Conservation (phyloP, 352 stramenopile genomes). For the Blastocystis sp. region DNA sequence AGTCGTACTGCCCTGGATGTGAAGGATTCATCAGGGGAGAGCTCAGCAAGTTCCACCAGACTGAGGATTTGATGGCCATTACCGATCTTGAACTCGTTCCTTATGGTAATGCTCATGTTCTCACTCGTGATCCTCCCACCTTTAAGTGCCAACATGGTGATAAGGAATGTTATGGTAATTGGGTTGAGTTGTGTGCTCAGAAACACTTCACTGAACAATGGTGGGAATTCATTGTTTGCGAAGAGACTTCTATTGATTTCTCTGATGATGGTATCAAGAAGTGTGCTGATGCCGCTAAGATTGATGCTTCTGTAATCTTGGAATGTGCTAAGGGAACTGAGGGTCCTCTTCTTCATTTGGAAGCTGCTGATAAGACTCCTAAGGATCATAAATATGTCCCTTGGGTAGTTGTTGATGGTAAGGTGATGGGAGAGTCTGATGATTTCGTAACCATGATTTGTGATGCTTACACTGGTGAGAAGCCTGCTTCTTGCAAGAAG, state of each 20-base stretch:
- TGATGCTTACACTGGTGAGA: constrained; percentile 44
- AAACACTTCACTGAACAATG: constrained; percentile 26
- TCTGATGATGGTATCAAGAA: constrained; percentile 34
- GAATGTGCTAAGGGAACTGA: constrained; percentile 3
- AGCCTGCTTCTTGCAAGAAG: constrained; percentile 44
- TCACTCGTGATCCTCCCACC: constrained; percentile 62
- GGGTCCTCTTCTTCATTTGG: constrained; percentile 5
- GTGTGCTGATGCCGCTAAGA: background rate
- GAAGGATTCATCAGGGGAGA: background rate
- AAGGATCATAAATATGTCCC: background rate
- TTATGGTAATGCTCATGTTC: constrained; percentile 30
- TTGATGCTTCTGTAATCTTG: constrained; percentile 25
- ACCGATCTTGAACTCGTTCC: constrained; percentile 44
- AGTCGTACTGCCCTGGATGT: constrained; percentile 37
- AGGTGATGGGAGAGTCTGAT: constrained; percentile 24
- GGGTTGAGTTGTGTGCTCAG: constrained; percentile 32
- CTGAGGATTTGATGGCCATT: constrained; percentile 46
- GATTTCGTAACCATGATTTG: background rate
- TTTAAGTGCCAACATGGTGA: constrained; percentile 63
- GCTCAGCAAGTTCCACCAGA: background rate
- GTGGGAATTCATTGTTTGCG: constrained; percentile 30
- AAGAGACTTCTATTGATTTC: constrained; percentile 3
- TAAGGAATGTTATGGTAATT: constrained; percentile 62
- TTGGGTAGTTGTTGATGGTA: constrained; percentile 55
- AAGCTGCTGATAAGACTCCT: background rate